These are phyloP conservation scores for Corymbia citriodora DNA, from an alignment of 441 rosid species.

Conservation along the genomic window DNA sequence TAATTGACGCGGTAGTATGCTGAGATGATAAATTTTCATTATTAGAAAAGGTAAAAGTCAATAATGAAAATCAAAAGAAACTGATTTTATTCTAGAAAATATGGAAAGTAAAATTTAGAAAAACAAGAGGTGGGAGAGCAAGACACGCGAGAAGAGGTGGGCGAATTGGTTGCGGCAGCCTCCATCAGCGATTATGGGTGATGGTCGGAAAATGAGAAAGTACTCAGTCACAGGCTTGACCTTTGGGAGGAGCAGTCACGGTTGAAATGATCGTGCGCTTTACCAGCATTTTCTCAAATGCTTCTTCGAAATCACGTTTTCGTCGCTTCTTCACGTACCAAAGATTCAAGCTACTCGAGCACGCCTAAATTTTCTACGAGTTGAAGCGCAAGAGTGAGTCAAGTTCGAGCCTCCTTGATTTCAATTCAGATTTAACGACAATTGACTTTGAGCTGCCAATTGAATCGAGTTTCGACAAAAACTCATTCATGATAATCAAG, in stretches of 20 bases:
- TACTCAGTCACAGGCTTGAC: not conserved
- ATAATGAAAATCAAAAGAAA: not conserved
- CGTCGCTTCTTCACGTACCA: not conserved
- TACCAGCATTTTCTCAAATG: not conserved
- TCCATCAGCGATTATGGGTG: not conserved
- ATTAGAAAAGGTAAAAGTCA: not conserved
- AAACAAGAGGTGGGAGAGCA: not conserved
- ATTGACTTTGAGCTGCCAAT: not conserved
- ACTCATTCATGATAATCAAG: not conserved
- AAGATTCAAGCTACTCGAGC: not conserved
- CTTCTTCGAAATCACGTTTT: not conserved
- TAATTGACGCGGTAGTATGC: not conserved
- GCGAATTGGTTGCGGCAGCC: not conserved
- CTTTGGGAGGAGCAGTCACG: not conserved
- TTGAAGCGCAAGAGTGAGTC: not conserved
- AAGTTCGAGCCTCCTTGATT: not conserved
- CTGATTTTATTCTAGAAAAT: not conserved
- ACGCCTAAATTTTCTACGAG: not conserved
- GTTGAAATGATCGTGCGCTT: not conserved
- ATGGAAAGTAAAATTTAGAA: not conserved
- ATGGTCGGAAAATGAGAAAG: not conserved
- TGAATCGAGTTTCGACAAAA: not conserved
- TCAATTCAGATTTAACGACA: not conserved
- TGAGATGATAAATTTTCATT: not conserved
- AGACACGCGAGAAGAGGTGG: not conserved